Evolutionary conservation across 2,329 filamentous ascomycete species (phyloP).

Genomic region (Nannizziopsis barbatae): DNA sequence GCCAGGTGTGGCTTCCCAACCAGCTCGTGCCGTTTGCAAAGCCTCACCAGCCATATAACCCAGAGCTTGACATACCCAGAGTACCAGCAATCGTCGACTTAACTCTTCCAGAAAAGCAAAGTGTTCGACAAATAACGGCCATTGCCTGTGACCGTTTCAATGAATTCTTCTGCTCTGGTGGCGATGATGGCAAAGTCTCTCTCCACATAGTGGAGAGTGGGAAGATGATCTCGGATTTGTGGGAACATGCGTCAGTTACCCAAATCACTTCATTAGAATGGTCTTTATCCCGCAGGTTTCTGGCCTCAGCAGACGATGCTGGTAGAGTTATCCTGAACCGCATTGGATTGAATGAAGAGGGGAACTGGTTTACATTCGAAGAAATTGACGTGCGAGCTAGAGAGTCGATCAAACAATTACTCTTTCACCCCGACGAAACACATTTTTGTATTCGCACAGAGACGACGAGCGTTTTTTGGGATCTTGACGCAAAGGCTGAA

Average conservation of each 20-base stretch:
- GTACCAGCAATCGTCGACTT: not conserved
- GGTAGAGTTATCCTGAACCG: slow-evolving; percentile 11
- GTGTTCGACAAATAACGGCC: not conserved
- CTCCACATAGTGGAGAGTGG: slow-evolving; percentile 13
- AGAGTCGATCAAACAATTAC: slow-evolving; percentile 4
- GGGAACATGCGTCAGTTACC: not conserved
- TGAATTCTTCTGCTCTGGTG: slow-evolving; percentile 18
- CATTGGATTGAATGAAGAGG: not conserved
- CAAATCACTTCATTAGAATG: slow-evolving; percentile 8
- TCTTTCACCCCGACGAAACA: slow-evolving; percentile 9
- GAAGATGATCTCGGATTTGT: slow-evolving; percentile 7
- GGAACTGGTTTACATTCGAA: slow-evolving; percentile 10
- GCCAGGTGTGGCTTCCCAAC: slow-evolving; percentile 25
- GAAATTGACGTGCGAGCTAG: slow-evolving; percentile 8
- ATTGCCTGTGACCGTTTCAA: not conserved
- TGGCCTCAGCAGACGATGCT: slow-evolving; percentile 12
- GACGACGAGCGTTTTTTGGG: slow-evolving; percentile 7
- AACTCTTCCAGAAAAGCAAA: not conserved
- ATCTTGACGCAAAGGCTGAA: slow-evolving; percentile 4
- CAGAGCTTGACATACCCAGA: not conserved
- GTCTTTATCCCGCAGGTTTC: slow-evolving; percentile 13
- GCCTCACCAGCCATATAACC: slow-evolving; percentile 12
- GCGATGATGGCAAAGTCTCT: slow-evolving; percentile 18
- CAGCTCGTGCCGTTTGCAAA: slow-evolving; percentile 18
- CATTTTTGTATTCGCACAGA: slow-evolving; percentile 7